Percentiles rank a stretch among this genome's conserved stretches.
Conservation (phyloP, 257 asterid genomes). For the Solanum stenotomum region DNA sequence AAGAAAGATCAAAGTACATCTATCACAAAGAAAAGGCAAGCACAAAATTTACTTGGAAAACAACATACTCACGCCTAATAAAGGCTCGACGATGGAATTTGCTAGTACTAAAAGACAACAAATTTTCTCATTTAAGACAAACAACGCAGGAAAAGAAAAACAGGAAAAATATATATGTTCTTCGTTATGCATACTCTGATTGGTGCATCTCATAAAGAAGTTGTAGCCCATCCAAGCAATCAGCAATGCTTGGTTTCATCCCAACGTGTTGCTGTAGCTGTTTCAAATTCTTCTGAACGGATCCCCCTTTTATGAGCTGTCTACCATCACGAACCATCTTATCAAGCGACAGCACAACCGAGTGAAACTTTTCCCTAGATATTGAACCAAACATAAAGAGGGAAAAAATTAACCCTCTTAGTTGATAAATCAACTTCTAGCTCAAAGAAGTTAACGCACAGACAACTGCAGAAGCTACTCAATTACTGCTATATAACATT, state of each 20-base stretch:
- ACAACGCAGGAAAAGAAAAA: background rate
- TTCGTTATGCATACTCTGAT: constrained; percentile 47
- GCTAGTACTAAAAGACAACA: background rate
- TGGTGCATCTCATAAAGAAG: constrained; percentile 74
- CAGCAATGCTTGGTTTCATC: constrained; percentile 54
- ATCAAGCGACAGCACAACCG: constrained; percentile 40
- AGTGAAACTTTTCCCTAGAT: constrained; percentile 51
- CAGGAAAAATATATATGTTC: background rate
- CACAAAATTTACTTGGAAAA: background rate
- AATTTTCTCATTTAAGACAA: background rate
- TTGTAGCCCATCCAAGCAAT: constrained; percentile 62
- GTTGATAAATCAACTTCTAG: background rate
- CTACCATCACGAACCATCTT: constrained; percentile 59
- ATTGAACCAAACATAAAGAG: background rate
- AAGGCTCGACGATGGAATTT: background rate
- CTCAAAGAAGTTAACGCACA: background rate
- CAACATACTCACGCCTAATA: background rate
- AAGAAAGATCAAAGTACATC: background rate
- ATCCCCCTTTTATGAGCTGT: constrained; percentile 41
- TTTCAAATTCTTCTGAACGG: constrained; percentile 29
- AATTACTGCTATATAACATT: background rate
- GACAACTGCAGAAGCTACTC: background rate
- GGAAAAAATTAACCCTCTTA: background rate
- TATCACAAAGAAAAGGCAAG: background rate
- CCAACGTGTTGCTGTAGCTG: constrained; percentile 61